Evolutionary conservation across 2,329 filamentous ascomycete genomes (phyloP).

Genomic region (Pseudogymnoascus sp.): DNA sequence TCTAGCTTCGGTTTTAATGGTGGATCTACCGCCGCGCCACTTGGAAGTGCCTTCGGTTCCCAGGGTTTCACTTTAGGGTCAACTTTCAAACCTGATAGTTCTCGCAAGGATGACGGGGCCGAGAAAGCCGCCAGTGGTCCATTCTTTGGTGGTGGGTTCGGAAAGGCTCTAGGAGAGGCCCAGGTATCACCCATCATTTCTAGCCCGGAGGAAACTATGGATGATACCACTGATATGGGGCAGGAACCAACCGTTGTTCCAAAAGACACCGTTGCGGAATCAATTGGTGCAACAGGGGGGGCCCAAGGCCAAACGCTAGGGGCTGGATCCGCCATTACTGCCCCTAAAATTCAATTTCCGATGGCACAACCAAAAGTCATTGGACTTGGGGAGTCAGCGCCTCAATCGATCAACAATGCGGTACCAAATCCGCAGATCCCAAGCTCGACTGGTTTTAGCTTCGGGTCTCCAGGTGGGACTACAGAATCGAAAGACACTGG

Average conservation of each 20-base stretch:
- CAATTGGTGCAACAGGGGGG: background rate
- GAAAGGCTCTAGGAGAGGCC: conserved; percentile 45
- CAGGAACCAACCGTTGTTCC: background rate
- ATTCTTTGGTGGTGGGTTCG: conserved; percentile 56
- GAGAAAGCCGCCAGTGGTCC: conserved; percentile 35
- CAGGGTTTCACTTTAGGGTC: conserved; percentile 25
- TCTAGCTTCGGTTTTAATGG: conserved; percentile 12
- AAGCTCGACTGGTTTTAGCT: background rate
- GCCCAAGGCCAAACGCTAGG: background rate
- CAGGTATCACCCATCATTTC: conserved; percentile 26
- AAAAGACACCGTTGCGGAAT: background rate
- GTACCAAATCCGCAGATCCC: background rate
- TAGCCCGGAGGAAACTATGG: conserved; percentile 43
- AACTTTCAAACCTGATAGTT: conserved; percentile 35
- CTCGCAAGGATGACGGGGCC: conserved; percentile 44
- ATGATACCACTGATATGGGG: conserved; percentile 10
- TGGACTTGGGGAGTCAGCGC: background rate
- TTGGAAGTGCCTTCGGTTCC: conserved; percentile 25
- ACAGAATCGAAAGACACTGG: background rate
- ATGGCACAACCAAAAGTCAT: background rate
- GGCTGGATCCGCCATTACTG: background rate
- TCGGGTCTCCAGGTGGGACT: background rate
- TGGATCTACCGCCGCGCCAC: background rate
- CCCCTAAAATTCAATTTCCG: conserved; percentile 23
- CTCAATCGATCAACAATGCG: background rate